Evolutionary conservation across 768 basidiomycete species (phyloP).

Genomic region (Gloeostereum incarnatum): DNA sequence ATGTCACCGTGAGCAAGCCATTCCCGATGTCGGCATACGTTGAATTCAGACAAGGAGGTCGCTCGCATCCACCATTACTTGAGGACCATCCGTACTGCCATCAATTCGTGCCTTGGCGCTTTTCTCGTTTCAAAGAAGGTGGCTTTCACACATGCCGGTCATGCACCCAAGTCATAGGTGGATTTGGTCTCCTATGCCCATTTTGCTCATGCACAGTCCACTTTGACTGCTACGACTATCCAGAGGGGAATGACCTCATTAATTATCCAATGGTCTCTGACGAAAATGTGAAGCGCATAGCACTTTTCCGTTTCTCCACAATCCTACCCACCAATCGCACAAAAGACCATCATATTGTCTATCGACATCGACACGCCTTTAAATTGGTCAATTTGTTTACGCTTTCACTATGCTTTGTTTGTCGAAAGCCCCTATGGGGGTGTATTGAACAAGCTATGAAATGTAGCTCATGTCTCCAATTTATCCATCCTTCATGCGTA

Average conservation of each 20-base stretch:
- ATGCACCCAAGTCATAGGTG: slow-evolving; percentile 44
- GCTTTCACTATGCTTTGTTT: slow-evolving; percentile 60
- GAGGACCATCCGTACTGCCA: slow-evolving; percentile 37
- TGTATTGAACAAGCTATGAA: slow-evolving; percentile 49
- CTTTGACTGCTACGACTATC: slow-evolving; percentile 71
- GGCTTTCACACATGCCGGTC: slow-evolving; percentile 52
- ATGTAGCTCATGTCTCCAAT: slow-evolving; percentile 52
- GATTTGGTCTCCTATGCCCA: slow-evolving; percentile 67
- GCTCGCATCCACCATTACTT: slow-evolving; percentile 4
- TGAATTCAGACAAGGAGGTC: slow-evolving; percentile 7
- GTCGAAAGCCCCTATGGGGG: slow-evolving; percentile 70
- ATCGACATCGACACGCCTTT: slow-evolving; percentile 40
- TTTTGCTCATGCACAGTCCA: slow-evolving; percentile 66
- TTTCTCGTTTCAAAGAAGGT: slow-evolving; percentile 24
- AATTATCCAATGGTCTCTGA: slow-evolving; percentile 42
- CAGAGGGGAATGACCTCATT: slow-evolving; percentile 48
- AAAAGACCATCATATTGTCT: slow-evolving; percentile 9
- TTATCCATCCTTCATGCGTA: slow-evolving; percentile 52
- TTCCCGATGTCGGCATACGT: slow-evolving; percentile 28
- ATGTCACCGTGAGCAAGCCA: slow-evolving; percentile 48
- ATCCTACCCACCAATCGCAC: slow-evolving; percentile 25
- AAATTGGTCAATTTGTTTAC: slow-evolving; percentile 59
- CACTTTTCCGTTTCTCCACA: slow-evolving; percentile 53
- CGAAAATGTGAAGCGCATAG: slow-evolving; percentile 41
- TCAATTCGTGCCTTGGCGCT: slow-evolving; percentile 67